A percentile compares a stretch with the other conserved stretches of the same genome.
phyloP scores from a whole-genome alignment of 495 filamentous ascomycete species.

The Penicillium crystallinum region DNA sequence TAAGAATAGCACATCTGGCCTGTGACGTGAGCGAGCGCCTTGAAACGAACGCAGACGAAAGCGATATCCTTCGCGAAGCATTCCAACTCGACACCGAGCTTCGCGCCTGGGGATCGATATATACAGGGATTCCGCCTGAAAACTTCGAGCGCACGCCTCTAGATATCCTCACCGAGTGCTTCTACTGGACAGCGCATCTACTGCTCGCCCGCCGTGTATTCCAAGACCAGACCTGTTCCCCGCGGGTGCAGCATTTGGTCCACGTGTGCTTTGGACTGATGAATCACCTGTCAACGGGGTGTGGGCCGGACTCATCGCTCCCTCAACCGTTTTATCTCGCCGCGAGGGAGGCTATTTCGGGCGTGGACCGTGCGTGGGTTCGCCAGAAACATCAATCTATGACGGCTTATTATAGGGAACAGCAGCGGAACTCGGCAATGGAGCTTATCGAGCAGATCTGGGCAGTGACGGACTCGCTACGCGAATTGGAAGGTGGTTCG shows the following conservation, averaged over 20 bases:
- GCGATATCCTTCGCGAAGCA: slow-evolving; percentile 8
- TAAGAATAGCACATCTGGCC: slow-evolving; percentile 21
- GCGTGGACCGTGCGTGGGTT: slow-evolving; percentile 19
- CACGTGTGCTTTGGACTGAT: slow-evolving; percentile 25
- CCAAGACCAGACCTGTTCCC: slow-evolving; percentile 17
- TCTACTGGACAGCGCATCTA: slow-evolving; percentile 27
- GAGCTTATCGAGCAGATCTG: slow-evolving; percentile 21
- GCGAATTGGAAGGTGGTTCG: not conserved
- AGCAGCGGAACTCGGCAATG: slow-evolving; percentile 26
- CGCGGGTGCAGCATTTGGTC: slow-evolving; percentile 21
- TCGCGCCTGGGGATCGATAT: slow-evolving; percentile 15
- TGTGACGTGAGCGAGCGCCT: slow-evolving; percentile 19
- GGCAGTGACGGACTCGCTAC: slow-evolving; percentile 14
- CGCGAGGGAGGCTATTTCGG: slow-evolving; percentile 20
- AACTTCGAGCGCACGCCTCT: slow-evolving; percentile 5
- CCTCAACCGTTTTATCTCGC: slow-evolving; percentile 27
- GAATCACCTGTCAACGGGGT: slow-evolving; percentile 23
- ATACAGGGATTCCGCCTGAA: not conserved
- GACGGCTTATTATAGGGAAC: slow-evolving; percentile 27
- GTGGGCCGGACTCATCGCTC: slow-evolving; percentile 25
- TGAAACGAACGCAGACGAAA: not conserved
- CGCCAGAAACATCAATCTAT: slow-evolving; percentile 25
- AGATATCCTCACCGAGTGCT: slow-evolving; percentile 28
- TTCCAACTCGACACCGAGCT: slow-evolving; percentile 20
- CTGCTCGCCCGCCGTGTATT: slow-evolving; percentile 27